These are phyloP conservation scores for Coemansia sp. DNA, from an alignment of 192 early-diverging fungal genomes.

Conservation along the genomic window DNA sequence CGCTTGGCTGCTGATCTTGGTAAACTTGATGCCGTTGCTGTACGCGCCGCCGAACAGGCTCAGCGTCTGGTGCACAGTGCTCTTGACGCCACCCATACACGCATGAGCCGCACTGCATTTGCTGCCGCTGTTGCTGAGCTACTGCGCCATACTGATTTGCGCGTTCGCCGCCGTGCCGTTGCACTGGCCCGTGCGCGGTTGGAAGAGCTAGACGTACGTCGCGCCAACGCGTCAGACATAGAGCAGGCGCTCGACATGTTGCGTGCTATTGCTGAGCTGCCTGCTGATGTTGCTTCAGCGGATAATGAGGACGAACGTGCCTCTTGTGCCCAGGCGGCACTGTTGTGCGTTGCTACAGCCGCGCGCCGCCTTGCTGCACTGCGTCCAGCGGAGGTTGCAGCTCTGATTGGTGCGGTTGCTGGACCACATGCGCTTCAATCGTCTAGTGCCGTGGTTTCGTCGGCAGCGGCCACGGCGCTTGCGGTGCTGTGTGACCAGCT, in stretches of 20 bases:
- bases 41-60: conserved; percentile 51
- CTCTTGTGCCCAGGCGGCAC: conserved; percentile 72
- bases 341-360: conserved; percentile 77
- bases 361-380: conserved; percentile 62
- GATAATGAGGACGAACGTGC: conserved; percentile 27
- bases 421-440: conserved; percentile 49
- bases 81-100: conserved; percentile 71
- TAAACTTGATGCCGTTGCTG: conserved; percentile 16
- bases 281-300: conserved; percentile 8
- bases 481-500: conserved; percentile 62
- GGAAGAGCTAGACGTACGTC: conserved; percentile 35
- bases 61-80: conserved; percentile 61
- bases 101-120: conserved; percentile 77
- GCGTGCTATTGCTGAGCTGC: conserved; percentile 14
- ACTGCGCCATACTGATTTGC: conserved; percentile 57
- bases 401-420: conserved; percentile 57
- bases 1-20: conserved; percentile 20
- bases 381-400: conserved; percentile 63
- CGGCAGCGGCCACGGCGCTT: conserved; percentile 51
- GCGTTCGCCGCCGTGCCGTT: conserved; percentile 75
- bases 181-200: conserved; percentile 72
- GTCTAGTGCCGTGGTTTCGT: conserved; percentile 28
- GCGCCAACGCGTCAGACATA: conserved; percentile 15
- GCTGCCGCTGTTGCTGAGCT: conserved; percentile 66
- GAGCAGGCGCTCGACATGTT: conserved; percentile 41